phyloP scores from a whole-genome alignment of 2,329 filamentous ascomycete species.

The Trichoderma breve region DNA sequence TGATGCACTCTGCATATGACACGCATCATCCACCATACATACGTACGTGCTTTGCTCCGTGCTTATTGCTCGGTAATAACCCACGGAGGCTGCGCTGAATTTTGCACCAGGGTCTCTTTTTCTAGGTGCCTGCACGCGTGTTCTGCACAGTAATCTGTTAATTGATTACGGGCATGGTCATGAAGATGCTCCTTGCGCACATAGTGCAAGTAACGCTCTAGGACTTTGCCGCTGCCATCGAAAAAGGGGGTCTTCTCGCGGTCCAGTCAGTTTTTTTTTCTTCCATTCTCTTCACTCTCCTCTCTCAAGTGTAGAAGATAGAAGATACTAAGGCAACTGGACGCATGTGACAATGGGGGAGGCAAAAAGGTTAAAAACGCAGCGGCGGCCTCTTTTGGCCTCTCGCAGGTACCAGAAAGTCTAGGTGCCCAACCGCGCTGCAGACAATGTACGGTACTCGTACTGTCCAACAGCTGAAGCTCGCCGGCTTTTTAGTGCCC shows the following conservation, averaged over 20 bases:
- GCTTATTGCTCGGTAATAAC: neutral
- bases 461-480: neutral
- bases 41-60: neutral
- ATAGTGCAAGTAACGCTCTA: neutral
- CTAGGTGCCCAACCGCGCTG: neutral
- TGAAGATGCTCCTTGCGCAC: neutral
- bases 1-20: neutral
- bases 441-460: neutral
- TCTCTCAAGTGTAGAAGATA: neutral
- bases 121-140: neutral
- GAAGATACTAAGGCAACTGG: neutral
- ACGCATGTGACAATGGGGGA: neutral
- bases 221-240: neutral
- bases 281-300: neutral
- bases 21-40: neutral
- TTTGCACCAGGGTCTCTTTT: neutral
- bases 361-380: neutral
- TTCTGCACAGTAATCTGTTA: neutral
- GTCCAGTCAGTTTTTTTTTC: neutral
- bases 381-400: neutral
- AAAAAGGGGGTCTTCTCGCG: neutral
- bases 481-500: neutral
- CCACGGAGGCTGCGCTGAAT: neutral
- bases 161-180: neutral
- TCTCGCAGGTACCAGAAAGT: neutral